Evolutionary conservation across 805 yeast genomes (phyloP).

Genomic region (Isabelozyma pseudorhagii): DNA sequence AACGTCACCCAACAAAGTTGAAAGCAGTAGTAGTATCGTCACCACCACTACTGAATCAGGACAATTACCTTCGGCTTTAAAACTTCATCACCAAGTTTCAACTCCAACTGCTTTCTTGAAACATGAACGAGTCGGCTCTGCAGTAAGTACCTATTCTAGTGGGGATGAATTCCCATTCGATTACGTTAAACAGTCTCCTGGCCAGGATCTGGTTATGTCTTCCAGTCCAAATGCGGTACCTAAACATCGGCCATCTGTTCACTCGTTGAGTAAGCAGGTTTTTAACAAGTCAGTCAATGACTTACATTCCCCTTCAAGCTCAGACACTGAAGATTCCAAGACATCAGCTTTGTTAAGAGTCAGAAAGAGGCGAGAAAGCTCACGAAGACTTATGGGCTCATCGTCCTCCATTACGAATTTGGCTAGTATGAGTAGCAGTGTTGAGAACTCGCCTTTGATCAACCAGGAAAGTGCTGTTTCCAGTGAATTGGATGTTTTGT

Average conservation of each 20-base stretch:
- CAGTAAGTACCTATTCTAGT: conserved; percentile 25
- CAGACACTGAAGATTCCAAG: conserved; percentile 63
- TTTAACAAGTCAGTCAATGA: conserved; percentile 13
- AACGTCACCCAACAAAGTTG: conserved; percentile 24
- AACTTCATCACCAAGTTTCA: conserved; percentile 23
- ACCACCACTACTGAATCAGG: background rate
- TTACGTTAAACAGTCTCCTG: conserved; percentile 9
- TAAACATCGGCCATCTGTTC: conserved; percentile 16
- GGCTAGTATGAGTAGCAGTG: conserved; percentile 3
- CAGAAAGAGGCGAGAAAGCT: conserved; percentile 52
- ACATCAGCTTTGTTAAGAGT: conserved; percentile 50
- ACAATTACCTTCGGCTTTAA: conserved; percentile 5
- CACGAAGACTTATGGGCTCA: conserved; percentile 32
- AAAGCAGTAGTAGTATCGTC: background rate
- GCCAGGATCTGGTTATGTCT: background rate
- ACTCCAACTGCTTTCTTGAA: conserved; percentile 6
- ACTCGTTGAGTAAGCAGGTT: conserved; percentile 24
- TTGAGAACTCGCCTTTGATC: conserved; percentile 9
- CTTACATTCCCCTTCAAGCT: conserved; percentile 51
- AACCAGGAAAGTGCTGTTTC: background rate
- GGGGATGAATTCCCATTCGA: conserved; percentile 25
- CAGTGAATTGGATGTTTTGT: conserved; percentile 58
- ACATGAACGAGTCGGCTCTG: conserved; percentile 32
- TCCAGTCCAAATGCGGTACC: background rate
- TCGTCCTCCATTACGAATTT: conserved; percentile 1